Percentiles rank a stretch among this genome's conserved stretches.
These are phyloP conservation scores for Penicillium odoratum DNA, from an alignment of 495 filamentous ascomycete species.

Conservation along the genomic window DNA sequence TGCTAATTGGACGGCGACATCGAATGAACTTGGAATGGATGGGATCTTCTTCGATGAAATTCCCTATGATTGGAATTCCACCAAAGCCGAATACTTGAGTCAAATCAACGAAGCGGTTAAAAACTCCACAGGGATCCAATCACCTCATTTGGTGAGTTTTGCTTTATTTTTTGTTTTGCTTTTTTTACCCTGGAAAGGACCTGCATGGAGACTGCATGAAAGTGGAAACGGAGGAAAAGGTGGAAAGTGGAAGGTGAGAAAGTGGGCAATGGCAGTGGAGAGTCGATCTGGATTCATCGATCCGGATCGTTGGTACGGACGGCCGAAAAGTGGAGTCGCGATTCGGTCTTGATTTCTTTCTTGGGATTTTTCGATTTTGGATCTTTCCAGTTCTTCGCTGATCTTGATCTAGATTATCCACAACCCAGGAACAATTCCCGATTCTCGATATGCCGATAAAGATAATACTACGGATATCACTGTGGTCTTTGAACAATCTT, in stretches of 20 bases:
- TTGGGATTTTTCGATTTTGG: background rate
- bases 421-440: constrained; percentile 6
- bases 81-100: constrained; percentile 1
- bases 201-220: background rate
- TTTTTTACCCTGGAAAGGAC: background rate
- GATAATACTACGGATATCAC: constrained; percentile 2
- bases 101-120: constrained; percentile 8
- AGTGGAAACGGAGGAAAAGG: background rate
- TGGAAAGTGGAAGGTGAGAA: background rate
- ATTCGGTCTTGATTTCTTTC: background rate
- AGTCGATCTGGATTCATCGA: background rate
- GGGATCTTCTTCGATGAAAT: constrained; percentile 7
- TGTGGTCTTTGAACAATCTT: constrained; percentile 4
- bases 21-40: constrained; percentile 2
- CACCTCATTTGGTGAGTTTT: constrained; percentile 1
- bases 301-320: background rate
- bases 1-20: constrained; percentile 1
- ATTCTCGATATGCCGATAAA: background rate
- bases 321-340: background rate
- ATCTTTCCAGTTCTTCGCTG: background rate
- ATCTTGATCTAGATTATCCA: constrained; percentile 5
- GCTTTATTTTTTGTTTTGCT: background rate
- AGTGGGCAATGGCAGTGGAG: background rate
- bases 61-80: constrained; percentile 2
- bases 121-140: background rate